Conservation (phyloP, 2,329 filamentous ascomycete genomes). For the Fusarium sambucinum region DNA sequence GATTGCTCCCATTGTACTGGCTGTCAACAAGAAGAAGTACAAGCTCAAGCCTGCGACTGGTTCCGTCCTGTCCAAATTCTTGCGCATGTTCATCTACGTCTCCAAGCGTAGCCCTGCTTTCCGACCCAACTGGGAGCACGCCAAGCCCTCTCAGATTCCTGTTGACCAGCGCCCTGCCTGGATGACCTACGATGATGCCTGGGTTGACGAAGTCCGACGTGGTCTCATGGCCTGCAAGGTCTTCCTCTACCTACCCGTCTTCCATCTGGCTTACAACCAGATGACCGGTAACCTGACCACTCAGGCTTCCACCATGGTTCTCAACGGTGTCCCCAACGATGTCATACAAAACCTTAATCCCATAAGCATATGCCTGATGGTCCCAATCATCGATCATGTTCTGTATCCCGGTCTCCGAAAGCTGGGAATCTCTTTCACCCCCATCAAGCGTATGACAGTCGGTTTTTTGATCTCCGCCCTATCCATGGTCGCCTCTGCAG, state of each 20-base stretch:
- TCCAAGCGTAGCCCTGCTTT: conserved; percentile 75
- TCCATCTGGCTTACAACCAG: conserved; percentile 70
- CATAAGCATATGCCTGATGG: conserved; percentile 67
- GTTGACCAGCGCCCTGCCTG: conserved; percentile 69
- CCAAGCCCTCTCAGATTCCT: conserved; percentile 74
- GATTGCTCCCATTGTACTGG: conserved; percentile 70
- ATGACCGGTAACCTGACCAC: conserved; percentile 71
- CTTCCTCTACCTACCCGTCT: conserved; percentile 77
- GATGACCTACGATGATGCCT: conserved; percentile 87
- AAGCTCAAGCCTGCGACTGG: conserved; percentile 74
- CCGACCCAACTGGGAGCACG: conserved; percentile 74
- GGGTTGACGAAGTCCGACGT: conserved; percentile 82
- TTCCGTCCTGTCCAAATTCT: conserved; percentile 76
- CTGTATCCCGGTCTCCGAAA: conserved; percentile 77
- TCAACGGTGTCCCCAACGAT: conserved; percentile 81
- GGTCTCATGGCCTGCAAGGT: conserved; percentile 77
- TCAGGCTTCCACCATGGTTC: conserved; percentile 74
- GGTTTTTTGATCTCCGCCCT: conserved; percentile 76
- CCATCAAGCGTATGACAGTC: conserved; percentile 79
- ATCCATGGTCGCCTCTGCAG: conserved; percentile 69
- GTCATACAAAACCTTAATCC: conserved; percentile 81
- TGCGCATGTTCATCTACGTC: conserved; percentile 70
- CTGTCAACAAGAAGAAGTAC: conserved; percentile 72
- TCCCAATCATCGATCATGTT: conserved; percentile 76
- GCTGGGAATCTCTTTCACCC: conserved; percentile 74